phyloP scores from a whole-genome alignment of 768 basidiomycete genomes.

The Auriscalpium microsporum region DNA sequence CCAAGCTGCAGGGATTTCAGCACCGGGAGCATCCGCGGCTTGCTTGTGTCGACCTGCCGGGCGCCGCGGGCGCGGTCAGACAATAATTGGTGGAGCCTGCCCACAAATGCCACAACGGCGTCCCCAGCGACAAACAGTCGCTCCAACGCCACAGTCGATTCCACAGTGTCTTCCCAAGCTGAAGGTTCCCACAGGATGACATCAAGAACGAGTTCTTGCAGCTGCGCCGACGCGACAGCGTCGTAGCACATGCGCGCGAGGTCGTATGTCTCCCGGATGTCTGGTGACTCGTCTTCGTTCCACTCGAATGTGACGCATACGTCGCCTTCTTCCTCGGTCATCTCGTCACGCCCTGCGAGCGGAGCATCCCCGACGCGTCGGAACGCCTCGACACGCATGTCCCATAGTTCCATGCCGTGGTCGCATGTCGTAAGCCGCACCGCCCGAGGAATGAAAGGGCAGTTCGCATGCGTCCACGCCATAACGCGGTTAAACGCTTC shows the following conservation, averaged over 20 bases:
- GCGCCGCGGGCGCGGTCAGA: no score
- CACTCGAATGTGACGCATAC: background rate
- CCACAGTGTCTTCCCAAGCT: background rate
- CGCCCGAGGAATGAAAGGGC: background rate
- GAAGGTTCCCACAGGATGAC: background rate
- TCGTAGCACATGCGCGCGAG: background rate
- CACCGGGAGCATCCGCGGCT: no score
- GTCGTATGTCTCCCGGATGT: background rate
- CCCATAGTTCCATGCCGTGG: background rate
- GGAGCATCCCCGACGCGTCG: background rate
- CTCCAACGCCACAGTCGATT: no score
- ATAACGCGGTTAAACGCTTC: background rate
- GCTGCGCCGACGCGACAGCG: background rate
- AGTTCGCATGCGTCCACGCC: background rate
- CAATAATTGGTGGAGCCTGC: no score
- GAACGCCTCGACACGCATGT: background rate
- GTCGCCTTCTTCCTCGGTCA: background rate
- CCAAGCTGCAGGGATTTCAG: no score
- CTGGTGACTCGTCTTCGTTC: background rate
- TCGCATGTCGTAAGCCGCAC: background rate
- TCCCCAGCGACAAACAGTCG: no score
- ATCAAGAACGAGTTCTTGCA: background rate
- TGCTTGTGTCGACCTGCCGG: no score
- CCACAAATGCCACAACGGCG: no score
- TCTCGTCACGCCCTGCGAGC: background rate